Percentiles rank a stretch among this genome's conserved stretches.
phyloP scores from a whole-genome alignment of 176 grass and related monocot genomes.

The Eremochloa ophiuroides region DNA sequence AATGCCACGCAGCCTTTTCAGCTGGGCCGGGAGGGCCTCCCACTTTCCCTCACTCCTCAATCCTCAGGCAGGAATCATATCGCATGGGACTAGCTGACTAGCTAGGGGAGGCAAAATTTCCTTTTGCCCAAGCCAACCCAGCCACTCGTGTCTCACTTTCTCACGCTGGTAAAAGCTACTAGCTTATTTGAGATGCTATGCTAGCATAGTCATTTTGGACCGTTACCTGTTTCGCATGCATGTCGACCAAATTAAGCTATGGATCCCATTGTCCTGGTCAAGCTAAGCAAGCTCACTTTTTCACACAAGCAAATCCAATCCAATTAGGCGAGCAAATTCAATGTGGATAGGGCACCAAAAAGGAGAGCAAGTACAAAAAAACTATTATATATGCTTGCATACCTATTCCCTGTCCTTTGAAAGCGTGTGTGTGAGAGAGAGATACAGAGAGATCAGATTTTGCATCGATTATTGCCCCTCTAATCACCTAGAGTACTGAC shows the following conservation, averaged over 20 bases:
- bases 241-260: too few species aligned
- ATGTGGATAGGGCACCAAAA: background rate
- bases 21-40: background rate
- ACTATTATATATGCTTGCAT: too few species aligned
- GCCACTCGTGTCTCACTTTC: background rate
- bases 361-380: background rate
- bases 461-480: background rate
- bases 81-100: slow-evolving; percentile 11
- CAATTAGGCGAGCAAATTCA: background rate
- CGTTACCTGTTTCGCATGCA: too few species aligned
- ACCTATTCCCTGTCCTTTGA: background rate
- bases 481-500: background rate
- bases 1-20: background rate
- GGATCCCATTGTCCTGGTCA: too few species aligned
- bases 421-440: too few species aligned
- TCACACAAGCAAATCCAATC: too few species aligned
- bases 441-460: background rate
- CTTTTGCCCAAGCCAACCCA: background rate
- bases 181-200: background rate
- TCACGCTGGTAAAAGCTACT: too few species aligned
- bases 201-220: too few species aligned
- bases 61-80: slow-evolving; percentile 30
- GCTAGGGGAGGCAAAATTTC: background rate
- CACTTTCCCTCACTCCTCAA: rapidly evolving
- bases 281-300: too few species aligned